Evolutionary conservation across 2,329 filamentous ascomycete genomes (phyloP), one percentile per base, ranked within the genome.

Genomic region (Lachnellula arida): DNA sequence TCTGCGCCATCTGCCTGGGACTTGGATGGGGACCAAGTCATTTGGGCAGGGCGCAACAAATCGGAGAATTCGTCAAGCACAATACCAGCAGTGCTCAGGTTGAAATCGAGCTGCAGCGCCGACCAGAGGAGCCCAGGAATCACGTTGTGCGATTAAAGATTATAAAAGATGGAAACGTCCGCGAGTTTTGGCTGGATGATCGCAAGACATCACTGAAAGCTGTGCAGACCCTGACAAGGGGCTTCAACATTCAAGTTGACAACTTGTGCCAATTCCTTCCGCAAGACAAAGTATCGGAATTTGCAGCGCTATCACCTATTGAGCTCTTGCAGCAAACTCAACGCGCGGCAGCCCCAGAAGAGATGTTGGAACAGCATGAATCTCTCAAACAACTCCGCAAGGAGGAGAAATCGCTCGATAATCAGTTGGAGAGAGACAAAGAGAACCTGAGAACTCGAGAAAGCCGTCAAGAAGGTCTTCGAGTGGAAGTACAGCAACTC

Each of bases 221-320:
- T 3, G 79, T 97, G 6, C 78, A 87, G 64, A 74, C 78, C 9
- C 75, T 96, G 49, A 88, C 87, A 58, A 81, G 78, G 57, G 79
- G 78, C 9, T 85, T 96, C 66, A 87, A 87, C 49, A 97, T 99
- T 51, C 94, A 99, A 72, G 90, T 97, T 61, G 94, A 99, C 75
- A 99, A 99, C 65, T 79, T 99, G 2, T 99, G 94, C 71, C 94
- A 99, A 70, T 99, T 99, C 66, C 76, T 99, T 46, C 94, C 94
- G 0, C 94, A 99, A 71, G 94, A 99, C 70, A 88, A 92, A 63
- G 94, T 99, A 1, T 90, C 91, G 23, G 92, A 97, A 68, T 99
- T 99, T 69, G 91, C 94, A 5, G 87, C 82, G 5, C 82, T 96
- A 63, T 88, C 84, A 8, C 88, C 93, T 0, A 78, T 96, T 12